A percentile compares a stretch with the other conserved stretches of the same genome.
Conservation (phyloP, 352 stramenopile species). For the Phytophthora ramorum region DNA sequence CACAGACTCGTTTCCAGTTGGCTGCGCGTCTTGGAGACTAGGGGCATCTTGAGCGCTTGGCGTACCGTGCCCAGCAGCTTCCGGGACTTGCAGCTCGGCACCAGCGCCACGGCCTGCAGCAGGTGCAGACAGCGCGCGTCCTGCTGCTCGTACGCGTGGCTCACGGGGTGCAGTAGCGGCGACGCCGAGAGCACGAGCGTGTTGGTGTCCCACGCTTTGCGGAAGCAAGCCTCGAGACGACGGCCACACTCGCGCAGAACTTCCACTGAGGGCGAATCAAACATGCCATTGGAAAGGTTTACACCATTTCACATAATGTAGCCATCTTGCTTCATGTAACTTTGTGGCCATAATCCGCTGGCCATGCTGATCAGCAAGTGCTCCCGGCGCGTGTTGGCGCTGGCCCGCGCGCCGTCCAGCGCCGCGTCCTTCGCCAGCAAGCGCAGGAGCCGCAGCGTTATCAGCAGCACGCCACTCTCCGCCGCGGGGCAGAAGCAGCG, state of each 20-base stretch:
- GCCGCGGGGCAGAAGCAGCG: slow-evolving; percentile 52
- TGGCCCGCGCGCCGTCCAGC: too few species aligned
- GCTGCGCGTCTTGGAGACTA: slow-evolving; percentile 42
- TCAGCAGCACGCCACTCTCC: slow-evolving; percentile 14
- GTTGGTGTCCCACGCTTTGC: slow-evolving; percentile 68
- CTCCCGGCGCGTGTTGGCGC: neutral
- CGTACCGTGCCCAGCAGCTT: slow-evolving; percentile 53
- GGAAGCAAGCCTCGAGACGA: slow-evolving; percentile 54
- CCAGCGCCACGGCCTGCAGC: slow-evolving; percentile 62
- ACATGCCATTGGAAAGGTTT: too few species aligned
- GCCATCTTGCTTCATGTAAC: too few species aligned
- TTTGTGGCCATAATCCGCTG: too few species aligned
- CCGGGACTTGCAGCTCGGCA: slow-evolving; percentile 68
- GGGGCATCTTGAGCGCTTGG: slow-evolving; percentile 57
- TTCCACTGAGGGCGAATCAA: too few species aligned
- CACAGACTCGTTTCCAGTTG: slow-evolving; percentile 43
- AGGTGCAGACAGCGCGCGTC: slow-evolving; percentile 77
- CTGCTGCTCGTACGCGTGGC: slow-evolving; percentile 65
- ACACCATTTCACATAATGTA: too few species aligned
- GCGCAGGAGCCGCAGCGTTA: too few species aligned
- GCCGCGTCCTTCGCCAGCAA: too few species aligned
- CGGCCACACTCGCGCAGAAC: too few species aligned
- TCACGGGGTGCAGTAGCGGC: slow-evolving; percentile 47
- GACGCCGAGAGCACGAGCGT: slow-evolving; percentile 58
- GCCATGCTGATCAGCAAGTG: too few species aligned